Percentiles rank a stretch among this genome's conserved stretches.
Conservation (phyloP, 1,284 basidiomycete genomes). For the Trichosporon sp. region DNA sequence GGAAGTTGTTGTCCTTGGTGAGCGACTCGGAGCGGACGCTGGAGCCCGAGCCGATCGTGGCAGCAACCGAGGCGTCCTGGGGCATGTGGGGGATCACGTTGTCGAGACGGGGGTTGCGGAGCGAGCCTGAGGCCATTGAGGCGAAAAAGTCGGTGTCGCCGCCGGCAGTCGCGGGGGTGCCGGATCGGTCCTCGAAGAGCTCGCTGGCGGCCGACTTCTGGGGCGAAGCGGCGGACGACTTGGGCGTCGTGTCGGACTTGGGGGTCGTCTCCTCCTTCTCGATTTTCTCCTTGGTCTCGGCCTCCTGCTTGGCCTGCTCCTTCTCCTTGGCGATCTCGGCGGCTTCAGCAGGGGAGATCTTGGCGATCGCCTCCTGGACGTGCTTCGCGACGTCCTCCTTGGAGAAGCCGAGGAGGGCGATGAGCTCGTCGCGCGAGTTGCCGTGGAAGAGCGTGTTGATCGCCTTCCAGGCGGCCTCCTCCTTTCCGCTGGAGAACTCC, state of each 20-base stretch:
- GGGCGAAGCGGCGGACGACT: slow-evolving; percentile 7
- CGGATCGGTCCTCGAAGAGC: slow-evolving; percentile 61
- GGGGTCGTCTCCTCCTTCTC: slow-evolving; percentile 55
- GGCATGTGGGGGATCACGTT: slow-evolving; percentile 75
- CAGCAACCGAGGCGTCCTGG: slow-evolving; percentile 86
- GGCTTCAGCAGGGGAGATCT: slow-evolving; percentile 59
- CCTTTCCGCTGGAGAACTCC: slow-evolving; percentile 66
- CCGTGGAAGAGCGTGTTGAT: slow-evolving; percentile 85
- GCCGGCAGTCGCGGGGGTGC: slow-evolving; percentile 61
- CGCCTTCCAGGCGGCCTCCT: slow-evolving; percentile 80
- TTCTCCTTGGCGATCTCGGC: slow-evolving; percentile 72
- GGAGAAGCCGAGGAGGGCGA: slow-evolving; percentile 89
- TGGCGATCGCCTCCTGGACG: slow-evolving; percentile 79
- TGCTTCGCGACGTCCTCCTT: slow-evolving; percentile 80
- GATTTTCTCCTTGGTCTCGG: slow-evolving; percentile 71
- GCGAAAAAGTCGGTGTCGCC: slow-evolving; percentile 80
- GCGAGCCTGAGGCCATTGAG: slow-evolving; percentile 64
- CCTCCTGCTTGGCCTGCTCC: slow-evolving; percentile 61
- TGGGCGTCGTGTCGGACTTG: slow-evolving; percentile 17
- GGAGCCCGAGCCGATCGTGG: slow-evolving; percentile 82
- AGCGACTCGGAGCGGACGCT: slow-evolving; percentile 75
- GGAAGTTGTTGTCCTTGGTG: slow-evolving; percentile 70
- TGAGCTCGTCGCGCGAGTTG: slow-evolving; percentile 84
- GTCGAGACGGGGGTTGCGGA: slow-evolving; percentile 64
- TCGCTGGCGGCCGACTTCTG: slow-evolving; percentile 8